Percentiles rank a stretch among this genome's conserved stretches.
phyloP scores from a whole-genome alignment of 768 basidiomycete genomes.

The Leccinum pellstonianum region DNA sequence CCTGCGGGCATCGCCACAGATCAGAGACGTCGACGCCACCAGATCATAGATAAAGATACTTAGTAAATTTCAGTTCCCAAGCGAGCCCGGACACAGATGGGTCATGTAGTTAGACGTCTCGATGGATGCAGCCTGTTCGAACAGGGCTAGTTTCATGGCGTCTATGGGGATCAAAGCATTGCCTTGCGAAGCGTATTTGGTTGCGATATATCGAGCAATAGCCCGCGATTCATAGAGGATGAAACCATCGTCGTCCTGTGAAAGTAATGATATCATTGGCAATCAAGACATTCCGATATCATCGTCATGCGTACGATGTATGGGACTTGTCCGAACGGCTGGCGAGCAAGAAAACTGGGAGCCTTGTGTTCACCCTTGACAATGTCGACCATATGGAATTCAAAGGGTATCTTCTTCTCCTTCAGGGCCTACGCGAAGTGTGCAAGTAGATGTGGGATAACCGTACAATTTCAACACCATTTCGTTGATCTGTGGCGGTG shows the following conservation, averaged over 20 bases:
- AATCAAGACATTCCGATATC: not conserved
- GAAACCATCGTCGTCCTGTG: slow-evolving; percentile 33
- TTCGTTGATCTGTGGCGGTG: not conserved
- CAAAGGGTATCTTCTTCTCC: slow-evolving; percentile 57
- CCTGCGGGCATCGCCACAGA: not conserved
- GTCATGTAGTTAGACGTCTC: slow-evolving; percentile 45
- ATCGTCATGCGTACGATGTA: slow-evolving; percentile 16
- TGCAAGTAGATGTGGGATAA: slow-evolving; percentile 40
- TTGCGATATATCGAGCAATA: slow-evolving; percentile 35
- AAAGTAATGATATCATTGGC: not conserved
- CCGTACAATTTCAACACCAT: slow-evolving; percentile 26
- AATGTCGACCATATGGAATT: slow-evolving; percentile 38
- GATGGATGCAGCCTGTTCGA: slow-evolving; percentile 30
- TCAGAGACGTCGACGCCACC: not conserved
- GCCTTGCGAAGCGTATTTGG: slow-evolving; percentile 39
- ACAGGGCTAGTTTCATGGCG: slow-evolving; percentile 38
- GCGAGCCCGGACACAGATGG: slow-evolving; percentile 40
- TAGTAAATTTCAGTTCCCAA: not conserved
- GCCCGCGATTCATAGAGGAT: slow-evolving; percentile 29
- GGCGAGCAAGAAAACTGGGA: slow-evolving; percentile 9
- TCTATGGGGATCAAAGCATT: slow-evolving; percentile 38
- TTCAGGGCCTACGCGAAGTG: slow-evolving; percentile 52
- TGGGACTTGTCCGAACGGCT: slow-evolving; percentile 42
- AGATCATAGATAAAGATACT: not conserved
- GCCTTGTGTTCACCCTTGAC: slow-evolving; percentile 39